Percentiles rank a stretch among this genome's conserved stretches.
phyloP scores from a whole-genome alignment of 2,329 filamentous ascomycete genomes.

The Pseudonectria buxi region DNA sequence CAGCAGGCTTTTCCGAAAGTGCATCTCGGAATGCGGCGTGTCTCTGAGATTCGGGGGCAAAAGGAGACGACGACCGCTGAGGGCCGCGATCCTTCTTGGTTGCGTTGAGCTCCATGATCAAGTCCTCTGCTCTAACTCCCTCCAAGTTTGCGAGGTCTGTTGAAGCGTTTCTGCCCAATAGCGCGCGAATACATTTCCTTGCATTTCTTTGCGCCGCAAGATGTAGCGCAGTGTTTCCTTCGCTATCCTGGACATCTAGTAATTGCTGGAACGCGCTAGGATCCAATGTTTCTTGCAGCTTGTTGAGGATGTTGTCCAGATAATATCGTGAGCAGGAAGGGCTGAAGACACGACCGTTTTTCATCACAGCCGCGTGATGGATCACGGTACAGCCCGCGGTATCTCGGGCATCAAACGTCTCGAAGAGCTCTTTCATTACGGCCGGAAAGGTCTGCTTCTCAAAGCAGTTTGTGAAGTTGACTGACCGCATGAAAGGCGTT shows the following conservation, averaged over 20 bases:
- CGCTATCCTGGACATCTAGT: constrained; percentile 74
- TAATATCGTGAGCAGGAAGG: constrained; percentile 90
- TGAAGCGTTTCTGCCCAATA: constrained; percentile 72
- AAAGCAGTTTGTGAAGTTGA: constrained; percentile 94
- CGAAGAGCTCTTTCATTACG: constrained; percentile 75
- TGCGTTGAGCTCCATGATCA: constrained; percentile 71
- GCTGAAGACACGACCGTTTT: constrained; percentile 71
- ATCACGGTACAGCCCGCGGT: constrained; percentile 81
- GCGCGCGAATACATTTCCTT: constrained; percentile 77
- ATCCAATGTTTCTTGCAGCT: constrained; percentile 70
- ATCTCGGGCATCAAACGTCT: constrained; percentile 74
- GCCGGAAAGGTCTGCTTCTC: constrained; percentile 86
- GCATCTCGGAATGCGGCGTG: constrained; percentile 48
- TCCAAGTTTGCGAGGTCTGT: constrained; percentile 77
- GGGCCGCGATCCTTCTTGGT: constrained; percentile 59
- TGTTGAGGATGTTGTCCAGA: constrained; percentile 83
- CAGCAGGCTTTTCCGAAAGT: constrained; percentile 33
- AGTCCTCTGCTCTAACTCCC: constrained; percentile 75
- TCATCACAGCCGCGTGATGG: constrained; percentile 88
- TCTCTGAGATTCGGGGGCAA: constrained; percentile 54
- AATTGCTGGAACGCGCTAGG: constrained; percentile 70
- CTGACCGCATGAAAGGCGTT: constrained; percentile 88
- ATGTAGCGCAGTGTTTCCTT: constrained; percentile 80
- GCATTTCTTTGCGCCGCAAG: constrained; percentile 74
- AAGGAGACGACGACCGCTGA: constrained; percentile 70